Evolutionary conservation across 768 basidiomycete species (phyloP).

Genomic region (Exsudoporus frostii): DNA sequence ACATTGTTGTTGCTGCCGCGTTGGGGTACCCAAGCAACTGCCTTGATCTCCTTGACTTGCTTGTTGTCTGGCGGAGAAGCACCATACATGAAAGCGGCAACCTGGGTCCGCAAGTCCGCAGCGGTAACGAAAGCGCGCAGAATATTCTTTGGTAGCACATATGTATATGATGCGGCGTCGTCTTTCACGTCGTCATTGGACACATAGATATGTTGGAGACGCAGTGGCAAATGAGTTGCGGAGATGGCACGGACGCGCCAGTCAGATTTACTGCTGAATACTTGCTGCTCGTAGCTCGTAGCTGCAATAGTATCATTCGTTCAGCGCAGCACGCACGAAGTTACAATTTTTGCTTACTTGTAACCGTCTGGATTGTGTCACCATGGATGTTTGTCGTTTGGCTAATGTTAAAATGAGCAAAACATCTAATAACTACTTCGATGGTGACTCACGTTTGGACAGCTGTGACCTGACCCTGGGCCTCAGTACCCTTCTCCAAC

Average conservation of each 20-base stretch:
- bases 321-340: background rate
- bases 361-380: conserved; percentile 92
- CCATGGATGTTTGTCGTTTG: conserved; percentile 98
- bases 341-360: conserved; percentile 53
- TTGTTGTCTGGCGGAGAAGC: conserved; percentile 92
- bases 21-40: conserved; percentile 96
- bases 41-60: conserved; percentile 98
- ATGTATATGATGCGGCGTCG: conserved; percentile 91
- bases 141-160: conserved; percentile 96
- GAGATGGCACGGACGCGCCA: conserved; percentile 99
- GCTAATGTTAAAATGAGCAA: conserved; percentile 31
- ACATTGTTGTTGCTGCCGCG: conserved; percentile 93
- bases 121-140: conserved; percentile 91
- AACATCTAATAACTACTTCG: background rate
- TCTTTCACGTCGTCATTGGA: conserved; percentile 99
- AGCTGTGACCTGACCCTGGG: conserved; percentile 92
- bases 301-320: conserved; percentile 40
- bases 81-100: conserved; percentile 93
- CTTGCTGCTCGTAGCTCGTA: conserved; percentile 96
- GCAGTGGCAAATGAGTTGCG: conserved; percentile 91
- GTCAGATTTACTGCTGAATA: conserved; percentile 99
- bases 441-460: conserved; percentile 68
- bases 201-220: conserved; percentile 97
- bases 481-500: conserved; percentile 93
- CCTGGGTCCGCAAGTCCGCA: conserved; percentile 93